Evolutionary conservation across 208 protist genomes (phyloP), one percentile per base, ranked within the genome.

Genomic region (Acanthamoeba royreba): DNA sequence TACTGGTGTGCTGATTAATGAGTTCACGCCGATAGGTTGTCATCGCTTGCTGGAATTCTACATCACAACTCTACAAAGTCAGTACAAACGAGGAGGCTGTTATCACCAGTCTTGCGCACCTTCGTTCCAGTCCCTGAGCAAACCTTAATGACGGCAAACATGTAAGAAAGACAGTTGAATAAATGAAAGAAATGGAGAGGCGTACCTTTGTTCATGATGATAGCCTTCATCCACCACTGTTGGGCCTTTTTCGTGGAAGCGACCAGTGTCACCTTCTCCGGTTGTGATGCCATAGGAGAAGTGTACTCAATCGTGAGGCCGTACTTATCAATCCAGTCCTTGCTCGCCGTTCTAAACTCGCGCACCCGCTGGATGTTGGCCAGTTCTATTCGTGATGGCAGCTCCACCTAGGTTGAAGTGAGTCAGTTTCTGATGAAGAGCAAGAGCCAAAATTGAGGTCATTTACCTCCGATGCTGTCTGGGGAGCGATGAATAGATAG

Each of bases 131-230:
- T 88, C 79, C 19, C 79, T n/a, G 38, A 79, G 66, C 9, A 79
- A 40, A 40, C 61, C 46, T 86, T 1, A 61, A 61, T 19, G 42
- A 25, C 4, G 31, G 42, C 17, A 19, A 15, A 81, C 5, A 8
- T 19, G 11, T 22, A 43, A 77, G 66, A 40, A 22, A 77, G 35
- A 28, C 31, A 77, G 66, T 77, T 77, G n/a, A 9, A n/a, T 40
- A 22, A 9, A 22, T 77, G n/a, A 8, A 9, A 77, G n/a, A 43
- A 22, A 28, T 8, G 13, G 19, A 11, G 19, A 9, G 13, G 35
- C 31, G 35, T 86, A 22, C 79, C 79, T 55, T 88, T 88, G 79
- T 88, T 88, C 79, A 88, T 88, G 49, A 88, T 61, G 79, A 88
- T 38, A 4, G 79, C 79, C 79, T 52, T 63, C 49, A 88, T 88